Evolutionary conservation across 306 rosid species (phyloP).

Genomic region (Cicer judaicum): DNA sequence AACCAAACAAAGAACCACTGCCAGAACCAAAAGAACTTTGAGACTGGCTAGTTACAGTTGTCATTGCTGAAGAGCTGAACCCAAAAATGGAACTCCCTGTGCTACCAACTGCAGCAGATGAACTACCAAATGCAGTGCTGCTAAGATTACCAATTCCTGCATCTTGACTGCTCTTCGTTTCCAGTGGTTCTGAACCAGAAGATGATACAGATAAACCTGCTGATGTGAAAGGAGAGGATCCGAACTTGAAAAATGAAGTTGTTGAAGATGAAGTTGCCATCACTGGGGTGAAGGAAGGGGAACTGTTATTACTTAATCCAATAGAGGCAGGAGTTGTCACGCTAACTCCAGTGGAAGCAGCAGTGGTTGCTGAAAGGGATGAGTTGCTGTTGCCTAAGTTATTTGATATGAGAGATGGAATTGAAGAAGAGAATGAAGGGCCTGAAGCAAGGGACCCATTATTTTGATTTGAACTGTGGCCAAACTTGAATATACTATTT

Average conservation of each 20-base stretch:
- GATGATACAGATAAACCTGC: constrained; percentile 46
- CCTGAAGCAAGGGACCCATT: constrained; percentile 57
- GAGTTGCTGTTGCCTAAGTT: constrained; percentile 48
- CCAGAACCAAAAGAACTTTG: constrained; percentile 43
- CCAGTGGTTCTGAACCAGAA: constrained; percentile 46
- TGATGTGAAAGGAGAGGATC: constrained; percentile 44
- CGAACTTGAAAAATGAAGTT: constrained; percentile 57
- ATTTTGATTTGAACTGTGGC: constrained; percentile 52
- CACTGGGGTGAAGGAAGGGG: constrained; percentile 41
- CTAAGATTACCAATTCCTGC: constrained; percentile 50
- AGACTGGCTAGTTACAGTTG: constrained; percentile 56
- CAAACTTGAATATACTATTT: constrained; percentile 46
- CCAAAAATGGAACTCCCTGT: constrained; percentile 58
- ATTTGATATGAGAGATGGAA: constrained; percentile 45
- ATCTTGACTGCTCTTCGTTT: constrained; percentile 56
- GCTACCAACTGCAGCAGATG: constrained; percentile 53
- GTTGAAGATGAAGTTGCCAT: constrained; percentile 52
- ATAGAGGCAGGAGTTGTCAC: constrained; percentile 40
- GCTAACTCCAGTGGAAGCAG: constrained; percentile 43
- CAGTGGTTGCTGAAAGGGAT: constrained; percentile 37
- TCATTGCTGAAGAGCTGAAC: constrained; percentile 57
- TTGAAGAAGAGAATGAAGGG: constrained; percentile 49
- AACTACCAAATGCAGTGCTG: constrained; percentile 48
- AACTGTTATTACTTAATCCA: constrained; percentile 43
- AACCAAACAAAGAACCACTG: constrained; percentile 46